Conservation (phyloP, 768 basidiomycete genomes). For the Podaxis sp. region DNA sequence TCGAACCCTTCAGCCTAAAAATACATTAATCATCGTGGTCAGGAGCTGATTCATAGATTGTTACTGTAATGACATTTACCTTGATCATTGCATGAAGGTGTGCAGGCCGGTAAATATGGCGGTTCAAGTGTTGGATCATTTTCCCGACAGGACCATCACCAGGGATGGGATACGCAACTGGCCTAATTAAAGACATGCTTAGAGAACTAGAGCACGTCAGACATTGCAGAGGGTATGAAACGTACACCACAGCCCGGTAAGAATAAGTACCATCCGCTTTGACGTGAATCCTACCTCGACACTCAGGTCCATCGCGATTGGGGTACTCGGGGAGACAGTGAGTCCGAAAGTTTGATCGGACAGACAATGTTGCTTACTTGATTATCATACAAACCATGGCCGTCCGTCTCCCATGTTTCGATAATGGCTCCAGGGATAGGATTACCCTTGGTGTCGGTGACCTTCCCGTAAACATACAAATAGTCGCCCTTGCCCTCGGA, state of each 20-base stretch:
- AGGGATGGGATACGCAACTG: slow-evolving; percentile 73
- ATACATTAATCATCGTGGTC: slow-evolving; percentile 24
- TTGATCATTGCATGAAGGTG: slow-evolving; percentile 77
- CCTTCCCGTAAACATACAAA: slow-evolving; percentile 75
- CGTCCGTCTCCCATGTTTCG: slow-evolving; percentile 86
- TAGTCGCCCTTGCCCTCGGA: slow-evolving; percentile 87
- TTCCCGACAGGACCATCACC: slow-evolving; percentile 75
- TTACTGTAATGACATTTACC: slow-evolving; percentile 30
- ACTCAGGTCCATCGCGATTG: slow-evolving; percentile 60
- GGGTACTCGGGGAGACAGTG: slow-evolving; percentile 46
- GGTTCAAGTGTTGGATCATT: slow-evolving; percentile 51
- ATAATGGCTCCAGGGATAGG: slow-evolving; percentile 66
- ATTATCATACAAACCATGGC: slow-evolving; percentile 45
- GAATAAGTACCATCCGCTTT: slow-evolving; percentile 63
- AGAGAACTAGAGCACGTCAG: neutral
- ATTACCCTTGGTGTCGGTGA: slow-evolving; percentile 62
- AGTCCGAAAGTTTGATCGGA: neutral
- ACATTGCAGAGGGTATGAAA: slow-evolving; percentile 2
- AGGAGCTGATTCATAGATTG: neutral
- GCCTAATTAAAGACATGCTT: slow-evolving; percentile 25
- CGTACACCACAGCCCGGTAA: slow-evolving; percentile 69
- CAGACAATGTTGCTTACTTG: slow-evolving; percentile 26
- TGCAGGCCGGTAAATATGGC: slow-evolving; percentile 78
- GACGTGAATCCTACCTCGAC: slow-evolving; percentile 63
- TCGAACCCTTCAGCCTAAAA: slow-evolving; percentile 66